Conservation (phyloP, 2,329 filamentous ascomycete genomes). For the Domatiomyces catenatus region DNA sequence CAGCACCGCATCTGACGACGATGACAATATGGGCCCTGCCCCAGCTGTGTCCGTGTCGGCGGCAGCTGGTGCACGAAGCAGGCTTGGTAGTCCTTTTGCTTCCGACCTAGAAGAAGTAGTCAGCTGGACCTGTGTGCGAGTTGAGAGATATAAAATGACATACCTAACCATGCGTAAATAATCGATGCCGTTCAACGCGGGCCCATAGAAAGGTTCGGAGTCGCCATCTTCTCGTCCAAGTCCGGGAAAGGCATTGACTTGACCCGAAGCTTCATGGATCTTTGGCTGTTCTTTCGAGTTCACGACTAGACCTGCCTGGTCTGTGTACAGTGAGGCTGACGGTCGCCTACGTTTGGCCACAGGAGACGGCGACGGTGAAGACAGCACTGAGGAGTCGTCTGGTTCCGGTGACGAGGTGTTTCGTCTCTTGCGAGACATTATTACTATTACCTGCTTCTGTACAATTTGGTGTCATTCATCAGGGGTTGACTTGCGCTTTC, state of each 20-base stretch:
- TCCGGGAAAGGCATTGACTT: constrained; percentile 56
- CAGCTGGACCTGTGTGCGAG: neutral
- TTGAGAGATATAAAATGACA: constrained; percentile 22
- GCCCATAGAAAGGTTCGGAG: constrained; percentile 49
- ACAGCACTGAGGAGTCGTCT: neutral
- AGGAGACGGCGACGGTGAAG: neutral
- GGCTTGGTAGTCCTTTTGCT: constrained; percentile 56
- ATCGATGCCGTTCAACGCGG: constrained; percentile 50
- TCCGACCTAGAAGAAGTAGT: constrained; percentile 44
- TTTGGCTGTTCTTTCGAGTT: constrained; percentile 26
- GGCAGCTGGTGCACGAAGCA: constrained; percentile 43
- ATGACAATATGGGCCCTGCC: neutral
- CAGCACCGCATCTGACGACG: neutral
- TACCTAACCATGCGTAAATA: constrained; percentile 60
- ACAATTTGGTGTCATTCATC: neutral
- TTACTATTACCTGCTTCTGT: neutral
- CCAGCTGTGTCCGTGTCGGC: neutral
- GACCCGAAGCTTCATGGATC: constrained; percentile 52
- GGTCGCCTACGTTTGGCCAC: neutral
- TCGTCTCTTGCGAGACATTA: constrained; percentile 16
- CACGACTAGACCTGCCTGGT: constrained; percentile 19
- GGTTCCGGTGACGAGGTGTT: constrained; percentile 18
- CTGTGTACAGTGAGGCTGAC: constrained; percentile 10
- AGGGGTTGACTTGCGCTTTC: no score
- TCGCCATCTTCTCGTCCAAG: constrained; percentile 34